A percentile compares a stretch with the other conserved stretches of the same genome.
phyloP scores from a whole-genome alignment of 805 yeast genomes.

The Ogataea salicorniae region DNA sequence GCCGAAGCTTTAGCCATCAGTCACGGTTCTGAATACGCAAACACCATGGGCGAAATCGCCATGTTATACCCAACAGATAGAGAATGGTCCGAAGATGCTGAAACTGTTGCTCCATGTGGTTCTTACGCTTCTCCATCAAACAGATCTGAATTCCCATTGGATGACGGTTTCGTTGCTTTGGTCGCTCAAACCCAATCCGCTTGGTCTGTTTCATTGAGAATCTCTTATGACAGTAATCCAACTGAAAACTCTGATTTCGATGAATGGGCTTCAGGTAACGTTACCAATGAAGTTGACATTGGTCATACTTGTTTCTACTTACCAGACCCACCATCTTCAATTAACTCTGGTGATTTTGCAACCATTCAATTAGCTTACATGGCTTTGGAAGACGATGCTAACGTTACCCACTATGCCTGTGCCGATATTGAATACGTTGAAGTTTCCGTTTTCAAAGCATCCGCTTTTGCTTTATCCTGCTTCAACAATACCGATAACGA shows the following conservation, averaged over 20 bases:
- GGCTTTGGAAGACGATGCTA: slow-evolving; percentile 36
- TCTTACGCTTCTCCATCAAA: slow-evolving; percentile 30
- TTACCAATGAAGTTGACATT: slow-evolving; percentile 34
- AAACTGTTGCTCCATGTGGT: slow-evolving; percentile 44
- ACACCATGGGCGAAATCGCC: slow-evolving; percentile 37
- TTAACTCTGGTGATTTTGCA: slow-evolving; percentile 36
- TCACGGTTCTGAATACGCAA: slow-evolving; percentile 34
- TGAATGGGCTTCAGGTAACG: slow-evolving; percentile 35
- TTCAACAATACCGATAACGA: slow-evolving; percentile 38
- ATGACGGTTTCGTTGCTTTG: slow-evolving; percentile 42
- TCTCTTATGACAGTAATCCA: slow-evolving; percentile 38
- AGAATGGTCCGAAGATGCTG: slow-evolving; percentile 42
- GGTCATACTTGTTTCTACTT: slow-evolving; percentile 44
- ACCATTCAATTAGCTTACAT: slow-evolving; percentile 42
- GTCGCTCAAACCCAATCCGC: slow-evolving; percentile 37
- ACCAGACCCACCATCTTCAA: slow-evolving; percentile 36
- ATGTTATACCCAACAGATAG: slow-evolving; percentile 39
- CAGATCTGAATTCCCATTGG: slow-evolving; percentile 42
- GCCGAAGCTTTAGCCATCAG: slow-evolving; percentile 30
- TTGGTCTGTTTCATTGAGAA: slow-evolving; percentile 36
- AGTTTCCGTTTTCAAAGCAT: slow-evolving; percentile 33
- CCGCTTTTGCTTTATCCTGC: slow-evolving; percentile 33
- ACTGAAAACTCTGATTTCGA: slow-evolving; percentile 36
- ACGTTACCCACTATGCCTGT: slow-evolving; percentile 42
- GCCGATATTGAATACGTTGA: slow-evolving; percentile 41